Evolutionary conservation across 2,329 filamentous ascomycete species (phyloP).

Genomic region (Apiospora sp.): DNA sequence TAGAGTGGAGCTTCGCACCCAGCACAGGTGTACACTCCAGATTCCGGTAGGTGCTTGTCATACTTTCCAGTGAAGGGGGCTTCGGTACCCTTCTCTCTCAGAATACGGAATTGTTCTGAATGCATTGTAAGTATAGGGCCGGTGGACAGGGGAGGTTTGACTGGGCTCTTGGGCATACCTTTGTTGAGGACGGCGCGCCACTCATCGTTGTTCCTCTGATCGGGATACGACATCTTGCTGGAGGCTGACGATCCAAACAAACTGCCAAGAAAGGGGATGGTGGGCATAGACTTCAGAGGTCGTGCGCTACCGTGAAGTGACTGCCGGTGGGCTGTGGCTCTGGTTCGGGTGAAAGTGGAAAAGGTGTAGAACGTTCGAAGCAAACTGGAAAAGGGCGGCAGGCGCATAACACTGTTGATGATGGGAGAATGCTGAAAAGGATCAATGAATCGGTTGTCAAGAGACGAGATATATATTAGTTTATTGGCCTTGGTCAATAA

Average conservation of each 20-base stretch:
- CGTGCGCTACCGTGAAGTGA: slow-evolving; percentile 34
- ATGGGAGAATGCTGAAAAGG: not conserved
- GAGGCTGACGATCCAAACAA: slow-evolving; percentile 73
- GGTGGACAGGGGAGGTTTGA: slow-evolving; percentile 26
- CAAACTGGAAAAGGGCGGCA: slow-evolving; percentile 56
- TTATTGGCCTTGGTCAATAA: not conserved
- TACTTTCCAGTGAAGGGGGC: slow-evolving; percentile 80
- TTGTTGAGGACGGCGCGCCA: slow-evolving; percentile 85
- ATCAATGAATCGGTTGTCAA: not conserved
- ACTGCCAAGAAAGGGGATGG: slow-evolving; percentile 79
- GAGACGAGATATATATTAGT: not conserved
- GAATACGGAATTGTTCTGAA: slow-evolving; percentile 93
- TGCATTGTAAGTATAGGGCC: not conserved
- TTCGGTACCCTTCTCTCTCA: slow-evolving; percentile 93
- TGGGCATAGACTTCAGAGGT: slow-evolving; percentile 69
- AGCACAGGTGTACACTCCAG: slow-evolving; percentile 86
- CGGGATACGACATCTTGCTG: slow-evolving; percentile 76
- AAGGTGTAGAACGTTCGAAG: slow-evolving; percentile 55
- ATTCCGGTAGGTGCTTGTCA: slow-evolving; percentile 81
- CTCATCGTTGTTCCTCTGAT: slow-evolving; percentile 81
- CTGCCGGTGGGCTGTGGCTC: slow-evolving; percentile 39
- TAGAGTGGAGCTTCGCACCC: slow-evolving; percentile 90
- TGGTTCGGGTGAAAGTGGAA: slow-evolving; percentile 52
- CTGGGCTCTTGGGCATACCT: slow-evolving; percentile 39
- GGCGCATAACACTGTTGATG: slow-evolving; percentile 54